phyloP scores from a whole-genome alignment of 805 yeast species.

The Candida sithepensis region DNA sequence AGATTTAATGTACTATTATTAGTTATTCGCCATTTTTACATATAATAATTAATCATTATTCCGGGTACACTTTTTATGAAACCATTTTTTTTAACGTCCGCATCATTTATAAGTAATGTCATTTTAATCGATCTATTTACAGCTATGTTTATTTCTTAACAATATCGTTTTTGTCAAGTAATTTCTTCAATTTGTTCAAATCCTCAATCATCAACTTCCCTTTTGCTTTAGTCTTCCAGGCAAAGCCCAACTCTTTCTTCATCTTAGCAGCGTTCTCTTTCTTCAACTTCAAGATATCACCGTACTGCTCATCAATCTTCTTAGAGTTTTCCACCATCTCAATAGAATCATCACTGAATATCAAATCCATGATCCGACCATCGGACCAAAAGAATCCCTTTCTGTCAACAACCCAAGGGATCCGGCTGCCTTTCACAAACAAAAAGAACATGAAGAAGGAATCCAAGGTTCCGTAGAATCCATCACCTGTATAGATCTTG shows the following conservation, averaged over 20 bases:
- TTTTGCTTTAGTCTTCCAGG: conserved; percentile 53
- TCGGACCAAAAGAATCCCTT: conserved; percentile 93
- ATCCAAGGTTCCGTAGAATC: conserved; percentile 81
- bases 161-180: conserved; percentile 7
- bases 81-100: not conserved
- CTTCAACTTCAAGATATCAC: conserved; percentile 34
- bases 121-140: not conserved
- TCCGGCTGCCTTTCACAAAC: conserved; percentile 49
- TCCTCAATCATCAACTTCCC: conserved; percentile 43
- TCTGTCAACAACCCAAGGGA: conserved; percentile 78
- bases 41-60: no score
- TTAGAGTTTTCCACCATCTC: conserved; percentile 62
- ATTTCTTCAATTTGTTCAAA: conserved; percentile 27
- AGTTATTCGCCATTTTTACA: not conserved
- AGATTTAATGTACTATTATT: conserved; percentile 20
- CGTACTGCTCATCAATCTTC: conserved; percentile 28
- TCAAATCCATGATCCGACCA: conserved; percentile 75
- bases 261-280: conserved; percentile 48
- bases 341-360: conserved; percentile 79
- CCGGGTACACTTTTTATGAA: not conserved
- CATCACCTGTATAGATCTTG: conserved; percentile 82
- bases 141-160: not conserved
- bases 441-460: conserved; percentile 70
- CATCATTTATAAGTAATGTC: no score
- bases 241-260: conserved; percentile 53